phyloP scores from a whole-genome alignment of 345 rosid species.

The Firmiana major region DNA sequence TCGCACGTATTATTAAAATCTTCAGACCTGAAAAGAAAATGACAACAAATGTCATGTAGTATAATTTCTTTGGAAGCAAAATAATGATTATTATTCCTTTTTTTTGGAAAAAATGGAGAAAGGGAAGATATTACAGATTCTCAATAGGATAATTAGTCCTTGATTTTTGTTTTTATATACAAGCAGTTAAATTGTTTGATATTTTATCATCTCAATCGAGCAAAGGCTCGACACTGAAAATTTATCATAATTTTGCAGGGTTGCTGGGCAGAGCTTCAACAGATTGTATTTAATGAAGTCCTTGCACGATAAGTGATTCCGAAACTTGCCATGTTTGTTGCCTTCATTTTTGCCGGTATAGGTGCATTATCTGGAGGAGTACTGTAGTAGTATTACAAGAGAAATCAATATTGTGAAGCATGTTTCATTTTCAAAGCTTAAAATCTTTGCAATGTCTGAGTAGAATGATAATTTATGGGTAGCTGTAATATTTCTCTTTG shows the following conservation, averaged over 20 bases:
- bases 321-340: neutral
- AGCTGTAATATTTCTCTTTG: neutral
- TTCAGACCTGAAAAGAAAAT: neutral
- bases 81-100: neutral
- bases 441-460: neutral
- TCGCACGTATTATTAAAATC: neutral
- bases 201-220: too few relatives aligned
- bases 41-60: neutral
- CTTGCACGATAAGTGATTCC: constrained; percentile 62
- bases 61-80: neutral
- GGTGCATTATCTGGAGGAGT: neutral
- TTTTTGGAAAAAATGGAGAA: neutral
- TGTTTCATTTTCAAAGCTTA: neutral
- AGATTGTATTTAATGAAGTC: constrained; percentile 79
- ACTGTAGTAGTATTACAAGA: neutral
- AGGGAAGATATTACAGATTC: neutral
- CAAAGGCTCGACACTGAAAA: neutral
- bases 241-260: constrained; percentile 47
- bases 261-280: constrained; percentile 91
- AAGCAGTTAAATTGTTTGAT: neutral
- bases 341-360: neutral
- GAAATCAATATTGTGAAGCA: neutral
- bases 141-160: neutral
- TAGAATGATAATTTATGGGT: neutral
- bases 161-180: neutral